A percentile compares a stretch with the other conserved stretches of the same genome.
phyloP scores from a whole-genome alignment of 805 yeast species.

The Metschnikowia aberdeeniae region DNA sequence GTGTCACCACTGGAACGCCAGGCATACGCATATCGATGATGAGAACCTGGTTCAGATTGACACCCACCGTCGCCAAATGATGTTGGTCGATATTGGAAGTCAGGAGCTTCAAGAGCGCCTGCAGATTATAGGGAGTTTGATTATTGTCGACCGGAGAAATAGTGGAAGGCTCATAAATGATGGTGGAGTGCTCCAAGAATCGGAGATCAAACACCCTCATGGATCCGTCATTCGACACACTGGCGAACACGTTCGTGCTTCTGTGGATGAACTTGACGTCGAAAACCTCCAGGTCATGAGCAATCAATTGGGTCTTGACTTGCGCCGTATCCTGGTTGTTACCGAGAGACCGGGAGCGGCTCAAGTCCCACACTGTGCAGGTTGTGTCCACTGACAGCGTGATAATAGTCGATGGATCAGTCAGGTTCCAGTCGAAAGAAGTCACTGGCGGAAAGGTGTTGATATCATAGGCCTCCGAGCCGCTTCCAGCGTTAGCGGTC shows the following conservation, averaged over 20 bases:
- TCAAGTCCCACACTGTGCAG: constrained; percentile 92
- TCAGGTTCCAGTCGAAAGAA: constrained; percentile 86
- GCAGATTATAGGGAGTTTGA: constrained; percentile 23
- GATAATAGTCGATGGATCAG: constrained; percentile 65
- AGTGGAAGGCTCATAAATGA: constrained; percentile 73
- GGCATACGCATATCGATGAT: constrained; percentile 86
- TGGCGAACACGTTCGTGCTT: constrained; percentile 74
- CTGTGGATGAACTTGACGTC: constrained; percentile 83
- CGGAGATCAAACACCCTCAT: constrained; percentile 89
- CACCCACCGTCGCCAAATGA: constrained; percentile 77
- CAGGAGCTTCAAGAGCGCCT: constrained; percentile 70
- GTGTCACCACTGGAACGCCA: constrained; percentile 68
- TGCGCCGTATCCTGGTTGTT: constrained; percentile 42
- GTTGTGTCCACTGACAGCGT: constrained; percentile 94
- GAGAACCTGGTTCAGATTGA: constrained; percentile 59
- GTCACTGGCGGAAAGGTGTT: constrained; percentile 81
- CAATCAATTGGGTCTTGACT: constrained; percentile 90
- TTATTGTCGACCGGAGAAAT: background rate
- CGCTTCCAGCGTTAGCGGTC: constrained; percentile 35
- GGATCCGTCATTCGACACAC: constrained; percentile 94
- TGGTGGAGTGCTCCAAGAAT: constrained; percentile 87
- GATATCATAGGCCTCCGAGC: constrained; percentile 41
- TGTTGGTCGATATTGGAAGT: constrained; percentile 79
- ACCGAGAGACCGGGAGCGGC: constrained; percentile 23
- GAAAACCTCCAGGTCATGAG: constrained; percentile 92